A percentile compares a stretch with the other conserved stretches of the same genome.
Conservation (phyloP, 2,329 filamentous ascomycete species). For the Penicillium fuscoglaucum region DNA sequence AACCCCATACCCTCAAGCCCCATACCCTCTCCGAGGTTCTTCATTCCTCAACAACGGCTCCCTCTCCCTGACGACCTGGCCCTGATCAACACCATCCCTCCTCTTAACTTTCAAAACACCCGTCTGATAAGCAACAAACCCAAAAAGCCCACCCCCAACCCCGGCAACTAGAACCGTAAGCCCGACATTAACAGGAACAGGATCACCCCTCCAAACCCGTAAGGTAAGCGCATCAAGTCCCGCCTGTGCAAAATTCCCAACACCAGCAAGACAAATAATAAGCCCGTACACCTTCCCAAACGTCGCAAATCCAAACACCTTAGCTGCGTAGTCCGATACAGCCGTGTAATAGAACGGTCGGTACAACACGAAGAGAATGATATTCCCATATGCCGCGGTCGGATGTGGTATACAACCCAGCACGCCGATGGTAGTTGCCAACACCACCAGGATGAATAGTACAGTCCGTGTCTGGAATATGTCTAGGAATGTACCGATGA, state of each 20-base stretch:
- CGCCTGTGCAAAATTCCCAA: constrained; percentile 81
- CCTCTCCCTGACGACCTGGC: constrained; percentile 1
- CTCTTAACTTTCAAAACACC: constrained; percentile 23
- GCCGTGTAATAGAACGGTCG: constrained; percentile 86
- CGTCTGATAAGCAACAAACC: constrained; percentile 61
- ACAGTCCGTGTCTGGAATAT: constrained; percentile 71
- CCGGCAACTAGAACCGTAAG: constrained; percentile 62
- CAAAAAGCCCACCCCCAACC: constrained; percentile 66
- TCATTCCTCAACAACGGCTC: constrained; percentile 3
- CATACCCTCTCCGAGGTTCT: not conserved
- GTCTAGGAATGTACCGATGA: constrained; percentile 80
- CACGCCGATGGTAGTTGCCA: constrained; percentile 73
- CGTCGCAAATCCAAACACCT: constrained; percentile 88
- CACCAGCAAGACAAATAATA: constrained; percentile 80
- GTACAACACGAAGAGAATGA: constrained; percentile 79
- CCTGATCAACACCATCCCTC: not conserved
- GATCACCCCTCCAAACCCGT: constrained; percentile 67
- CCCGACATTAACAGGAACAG: constrained; percentile 73
- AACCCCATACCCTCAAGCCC: not conserved
- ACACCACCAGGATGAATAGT: constrained; percentile 66
- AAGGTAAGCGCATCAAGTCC: constrained; percentile 78
- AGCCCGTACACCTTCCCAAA: constrained; percentile 94
- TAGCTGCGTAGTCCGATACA: constrained; percentile 83
- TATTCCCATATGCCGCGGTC: constrained; percentile 70
- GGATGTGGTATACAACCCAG: constrained; percentile 72